Percentiles rank a stretch among this genome's conserved stretches.
Evolutionary conservation across 768 basidiomycete genomes (phyloP).

Genomic region (Trametes coccinea): DNA sequence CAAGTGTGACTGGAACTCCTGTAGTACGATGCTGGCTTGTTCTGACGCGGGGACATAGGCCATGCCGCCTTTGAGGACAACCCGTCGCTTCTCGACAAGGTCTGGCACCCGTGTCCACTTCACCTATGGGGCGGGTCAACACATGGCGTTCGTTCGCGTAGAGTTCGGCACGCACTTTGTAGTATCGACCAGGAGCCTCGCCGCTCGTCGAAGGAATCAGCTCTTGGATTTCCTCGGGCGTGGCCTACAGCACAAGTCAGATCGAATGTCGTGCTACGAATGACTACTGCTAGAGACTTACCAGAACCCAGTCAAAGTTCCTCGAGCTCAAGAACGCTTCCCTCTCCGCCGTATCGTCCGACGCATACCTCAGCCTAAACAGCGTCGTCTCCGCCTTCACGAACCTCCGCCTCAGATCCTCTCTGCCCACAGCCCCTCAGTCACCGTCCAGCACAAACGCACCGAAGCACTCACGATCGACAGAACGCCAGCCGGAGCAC

Average conservation of each 20-base stretch:
- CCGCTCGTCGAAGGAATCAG: not conserved
- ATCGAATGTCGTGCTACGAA: not conserved
- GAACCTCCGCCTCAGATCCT: conserved; percentile 86
- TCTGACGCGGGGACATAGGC: conserved; percentile 85
- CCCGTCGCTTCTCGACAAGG: conserved; percentile 78
- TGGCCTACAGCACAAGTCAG: not conserved
- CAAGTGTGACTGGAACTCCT: conserved; percentile 78
- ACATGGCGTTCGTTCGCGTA: not conserved
- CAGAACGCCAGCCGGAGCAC: conserved; percentile 94
- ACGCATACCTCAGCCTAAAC: conserved; percentile 81
- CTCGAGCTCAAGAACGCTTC: conserved; percentile 63
- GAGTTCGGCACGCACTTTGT: conserved; percentile 58
- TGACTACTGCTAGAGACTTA: conserved; percentile 32
- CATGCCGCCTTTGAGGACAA: conserved; percentile 76
- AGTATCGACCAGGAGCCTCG: conserved; percentile 55
- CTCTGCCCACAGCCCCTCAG: conserved; percentile 31
- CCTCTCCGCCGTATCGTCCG: conserved; percentile 56
- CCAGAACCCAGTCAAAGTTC: conserved; percentile 66
- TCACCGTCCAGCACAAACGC: not conserved
- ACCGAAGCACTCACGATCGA: conserved; percentile 70
- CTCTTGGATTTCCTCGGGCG: conserved; percentile 12
- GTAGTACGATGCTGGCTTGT: conserved; percentile 81
- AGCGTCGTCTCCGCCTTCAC: conserved; percentile 85
- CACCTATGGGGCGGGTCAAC: conserved; percentile 53
- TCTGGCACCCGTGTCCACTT: conserved; percentile 95